Evolutionary conservation across 208 protist species (phyloP).

Genomic region (Acanthamoeba quina): DNA sequence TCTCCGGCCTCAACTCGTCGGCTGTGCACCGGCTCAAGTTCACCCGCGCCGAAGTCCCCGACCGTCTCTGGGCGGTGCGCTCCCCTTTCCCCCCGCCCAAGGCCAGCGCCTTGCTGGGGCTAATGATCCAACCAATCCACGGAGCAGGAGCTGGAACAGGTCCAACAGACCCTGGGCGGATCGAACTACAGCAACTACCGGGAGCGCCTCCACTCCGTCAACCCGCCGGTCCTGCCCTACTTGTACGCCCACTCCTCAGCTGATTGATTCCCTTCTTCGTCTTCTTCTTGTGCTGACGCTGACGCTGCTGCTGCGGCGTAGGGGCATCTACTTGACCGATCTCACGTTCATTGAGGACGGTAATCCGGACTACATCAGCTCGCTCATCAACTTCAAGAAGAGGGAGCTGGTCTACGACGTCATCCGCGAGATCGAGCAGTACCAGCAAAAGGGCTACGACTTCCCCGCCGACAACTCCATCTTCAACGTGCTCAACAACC

Average conservation of each 20-base stretch:
- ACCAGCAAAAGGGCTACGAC: slow-evolving; percentile 65
- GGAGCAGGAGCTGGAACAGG: slow-evolving; percentile 29
- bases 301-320: neutral
- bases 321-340: slow-evolving; percentile 71
- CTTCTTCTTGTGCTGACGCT: neutral
- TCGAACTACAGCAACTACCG: slow-evolving; percentile 70
- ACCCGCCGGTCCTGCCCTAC: slow-evolving; percentile 67
- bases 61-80: slow-evolving; percentile 39
- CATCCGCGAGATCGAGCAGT: slow-evolving; percentile 75
- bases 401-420: slow-evolving; percentile 70
- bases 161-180: slow-evolving; percentile 43
- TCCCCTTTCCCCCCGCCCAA: no score
- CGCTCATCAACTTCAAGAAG: slow-evolving; percentile 78
- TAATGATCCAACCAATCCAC: no score
- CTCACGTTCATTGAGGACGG: slow-evolving; percentile 74
- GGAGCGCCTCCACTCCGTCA: slow-evolving; percentile 48
- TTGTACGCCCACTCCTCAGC: slow-evolving; percentile 14
- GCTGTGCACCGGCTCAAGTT: slow-evolving; percentile 76
- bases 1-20: slow-evolving; percentile 70
- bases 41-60: slow-evolving; percentile 62
- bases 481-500: slow-evolving; percentile 43
- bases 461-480: slow-evolving; percentile 46
- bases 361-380: slow-evolving; percentile 78
- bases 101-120: no score
- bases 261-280: neutral